Conservation (phyloP, 305 asterid genomes). For the Coffea humblotiana region DNA sequence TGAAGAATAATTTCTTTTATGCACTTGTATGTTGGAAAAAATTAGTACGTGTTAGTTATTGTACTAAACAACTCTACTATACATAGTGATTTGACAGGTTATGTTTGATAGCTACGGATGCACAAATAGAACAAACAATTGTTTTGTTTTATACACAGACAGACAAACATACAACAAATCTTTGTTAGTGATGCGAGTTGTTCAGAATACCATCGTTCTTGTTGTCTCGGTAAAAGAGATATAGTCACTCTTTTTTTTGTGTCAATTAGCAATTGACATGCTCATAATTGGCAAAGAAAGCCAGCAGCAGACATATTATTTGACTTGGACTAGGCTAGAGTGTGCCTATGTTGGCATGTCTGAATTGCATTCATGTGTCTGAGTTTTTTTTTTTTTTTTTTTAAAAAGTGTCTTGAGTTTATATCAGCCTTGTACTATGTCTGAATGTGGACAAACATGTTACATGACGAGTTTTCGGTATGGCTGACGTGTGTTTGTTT, state of each 20-base stretch:
- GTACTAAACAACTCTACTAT: too few species aligned
- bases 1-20: background rate
- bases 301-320: background rate
- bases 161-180: background rate
- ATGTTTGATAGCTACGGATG: too few species aligned
- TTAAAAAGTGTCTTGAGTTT: background rate
- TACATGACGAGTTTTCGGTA: background rate
- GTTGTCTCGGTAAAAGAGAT: background rate
- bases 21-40: too few species aligned
- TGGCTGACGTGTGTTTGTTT: background rate
- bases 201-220: background rate
- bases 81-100: too few species aligned
- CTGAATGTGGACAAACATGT: background rate
- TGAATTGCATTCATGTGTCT: background rate
- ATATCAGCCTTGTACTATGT: background rate
- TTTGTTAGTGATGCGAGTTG: background rate
- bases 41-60: too few species aligned
- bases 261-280: background rate
- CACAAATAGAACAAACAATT: too few species aligned
- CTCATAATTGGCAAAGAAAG: background rate
- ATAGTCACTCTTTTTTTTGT: background rate
- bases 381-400: background rate
- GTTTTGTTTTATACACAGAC: too few species aligned
- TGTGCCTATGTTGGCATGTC: background rate
- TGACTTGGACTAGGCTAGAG: background rate